These are phyloP conservation scores for Bretschneidera sinensis DNA, from an alignment of 345 rosid genomes.

Conservation along the genomic window DNA sequence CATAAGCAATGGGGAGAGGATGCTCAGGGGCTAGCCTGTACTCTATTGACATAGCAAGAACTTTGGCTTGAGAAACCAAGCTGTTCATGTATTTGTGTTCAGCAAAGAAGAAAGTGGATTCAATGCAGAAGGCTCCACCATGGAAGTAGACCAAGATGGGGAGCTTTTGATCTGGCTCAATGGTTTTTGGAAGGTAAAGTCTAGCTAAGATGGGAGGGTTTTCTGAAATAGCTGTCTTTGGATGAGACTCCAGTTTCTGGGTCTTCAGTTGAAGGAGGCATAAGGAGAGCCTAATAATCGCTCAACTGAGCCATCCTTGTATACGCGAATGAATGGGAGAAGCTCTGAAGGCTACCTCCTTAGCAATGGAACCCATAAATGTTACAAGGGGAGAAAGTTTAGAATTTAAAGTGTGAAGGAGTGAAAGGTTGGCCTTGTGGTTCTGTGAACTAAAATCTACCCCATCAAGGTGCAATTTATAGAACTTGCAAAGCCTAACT, in stretches of 20 bases:
- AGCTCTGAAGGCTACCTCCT: constrained; percentile 28
- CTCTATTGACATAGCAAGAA: constrained; percentile 38
- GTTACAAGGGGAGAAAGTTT: too few species aligned
- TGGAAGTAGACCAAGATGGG: constrained; percentile 42
- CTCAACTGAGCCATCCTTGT: constrained; percentile 36
- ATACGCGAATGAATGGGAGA: constrained; percentile 19
- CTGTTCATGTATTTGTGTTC: constrained; percentile 21
- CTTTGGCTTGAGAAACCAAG: constrained; percentile 24
- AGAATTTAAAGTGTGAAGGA: neutral
- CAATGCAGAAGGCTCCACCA: constrained; percentile 40
- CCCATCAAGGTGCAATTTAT: neutral
- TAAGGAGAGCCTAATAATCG: constrained; percentile 21
- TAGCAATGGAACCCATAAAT: constrained; percentile 4
- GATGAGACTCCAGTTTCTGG: constrained; percentile 37
- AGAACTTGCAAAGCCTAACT: neutral
- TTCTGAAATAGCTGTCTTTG: constrained; percentile 28
- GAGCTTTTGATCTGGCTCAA: constrained; percentile 18
- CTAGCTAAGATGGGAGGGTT: constrained; percentile 30
- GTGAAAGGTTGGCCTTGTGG: neutral
- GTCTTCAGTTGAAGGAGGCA: constrained; percentile 17
- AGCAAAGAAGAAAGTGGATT: constrained; percentile 26
- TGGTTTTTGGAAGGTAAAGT: constrained; percentile 31
- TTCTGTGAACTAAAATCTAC: too few species aligned
- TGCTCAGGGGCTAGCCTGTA: constrained; percentile 45
- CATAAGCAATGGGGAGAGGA: constrained; percentile 29